Base-by-base conservation (phyloP, 2,329 filamentous ascomycete genomes). In the Aspergillus ochraceoroseus region DNA sequence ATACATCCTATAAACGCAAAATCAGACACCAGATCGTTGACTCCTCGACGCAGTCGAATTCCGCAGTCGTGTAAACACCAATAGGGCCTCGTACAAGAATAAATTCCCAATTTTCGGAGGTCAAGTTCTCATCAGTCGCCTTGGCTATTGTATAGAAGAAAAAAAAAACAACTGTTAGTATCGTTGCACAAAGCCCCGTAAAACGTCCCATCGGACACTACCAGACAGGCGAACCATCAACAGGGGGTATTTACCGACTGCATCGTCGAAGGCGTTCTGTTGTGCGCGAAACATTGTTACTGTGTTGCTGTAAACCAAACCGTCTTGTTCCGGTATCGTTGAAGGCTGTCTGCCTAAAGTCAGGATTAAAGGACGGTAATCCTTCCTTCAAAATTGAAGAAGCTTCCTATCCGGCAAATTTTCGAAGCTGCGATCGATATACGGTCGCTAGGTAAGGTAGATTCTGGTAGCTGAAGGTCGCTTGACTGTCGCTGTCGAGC, bases 91-190 rank as follows among this genome's bases (percentile, higher is more conserved):
- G 49, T 70, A 77, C 74, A 55, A 83, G 69, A 53, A 83, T 82
- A 52, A 73, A 82, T 62, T 84, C 82, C 82, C 82, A 85, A 63
- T 85, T 84, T 67, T 94, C 79, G 19, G 83, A 85, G 14, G 89
- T 96, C 56, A 96, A 78, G 68, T 95, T 98, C 76, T 98, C 92
- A 68, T 98, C 92, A 41, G 92, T 98, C 61, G 92, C 89, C 70
- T 85, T 85, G 59, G 79, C 82, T 83, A 57, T 53, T n/a, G n/a
- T n/a, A n/a, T n/a, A n/a, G n/a, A n/a, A n/a, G n/a, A 56, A 12
- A 36, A 12, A 22, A 28, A 33, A 28, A 47, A 44, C 38, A 41
- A 54, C 3, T 20, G 54, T 52, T 44, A 26, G 49, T 65, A 11
- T 13, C n/a, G n/a, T n/a, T n/a, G n/a, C n/a, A n/a, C n/a, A n/a